Percentiles rank a stretch among this genome's conserved stretches.
Evolutionary conservation across 1,284 basidiomycete species (phyloP).

Genomic region (Porodaedalea pini): DNA sequence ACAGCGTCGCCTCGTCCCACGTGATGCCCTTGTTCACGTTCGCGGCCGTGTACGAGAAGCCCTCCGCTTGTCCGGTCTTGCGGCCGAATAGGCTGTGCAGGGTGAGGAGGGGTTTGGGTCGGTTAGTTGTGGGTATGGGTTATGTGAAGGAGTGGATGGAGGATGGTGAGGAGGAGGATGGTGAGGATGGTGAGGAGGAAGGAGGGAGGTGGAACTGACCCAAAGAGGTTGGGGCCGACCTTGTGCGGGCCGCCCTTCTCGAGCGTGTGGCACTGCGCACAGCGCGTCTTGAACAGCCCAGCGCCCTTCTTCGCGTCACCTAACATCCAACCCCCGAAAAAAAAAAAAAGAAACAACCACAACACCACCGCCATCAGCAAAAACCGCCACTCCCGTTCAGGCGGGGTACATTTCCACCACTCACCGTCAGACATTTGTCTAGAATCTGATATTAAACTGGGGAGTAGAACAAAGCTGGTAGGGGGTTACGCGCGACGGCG

Average conservation of each 20-base stretch:
- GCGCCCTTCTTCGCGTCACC: constrained; percentile 90
- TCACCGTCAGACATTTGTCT: constrained; percentile 17
- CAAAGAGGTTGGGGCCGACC: constrained; percentile 94
- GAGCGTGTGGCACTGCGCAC: constrained; percentile 95
- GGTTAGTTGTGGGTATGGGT: too few relatives aligned
- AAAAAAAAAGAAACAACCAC: background rate
- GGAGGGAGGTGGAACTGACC: constrained; percentile 46
- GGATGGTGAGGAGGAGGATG: background rate
- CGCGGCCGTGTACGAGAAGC: constrained; percentile 92
- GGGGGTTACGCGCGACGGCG: too few relatives aligned
- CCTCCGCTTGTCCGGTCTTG: constrained; percentile 83
- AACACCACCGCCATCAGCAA: background rate
- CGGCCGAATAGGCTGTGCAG: constrained; percentile 70
- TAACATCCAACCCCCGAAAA: constrained; percentile 29
- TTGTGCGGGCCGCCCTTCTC: constrained; percentile 81
- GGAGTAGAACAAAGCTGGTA: background rate
- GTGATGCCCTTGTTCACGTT: constrained; percentile 94
- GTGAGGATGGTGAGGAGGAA: constrained; percentile 1
- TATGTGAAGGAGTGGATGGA: constrained; percentile 9
- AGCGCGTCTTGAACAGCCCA: constrained; percentile 92
- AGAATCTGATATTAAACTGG: background rate
- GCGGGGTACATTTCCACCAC: too few relatives aligned
- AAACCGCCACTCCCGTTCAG: too few relatives aligned
- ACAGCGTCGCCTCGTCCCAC: constrained; percentile 86
- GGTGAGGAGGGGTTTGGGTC: too few relatives aligned